phyloP scores from a whole-genome alignment of 352 stramenopile species.

The Sclerospora graminicola region DNA sequence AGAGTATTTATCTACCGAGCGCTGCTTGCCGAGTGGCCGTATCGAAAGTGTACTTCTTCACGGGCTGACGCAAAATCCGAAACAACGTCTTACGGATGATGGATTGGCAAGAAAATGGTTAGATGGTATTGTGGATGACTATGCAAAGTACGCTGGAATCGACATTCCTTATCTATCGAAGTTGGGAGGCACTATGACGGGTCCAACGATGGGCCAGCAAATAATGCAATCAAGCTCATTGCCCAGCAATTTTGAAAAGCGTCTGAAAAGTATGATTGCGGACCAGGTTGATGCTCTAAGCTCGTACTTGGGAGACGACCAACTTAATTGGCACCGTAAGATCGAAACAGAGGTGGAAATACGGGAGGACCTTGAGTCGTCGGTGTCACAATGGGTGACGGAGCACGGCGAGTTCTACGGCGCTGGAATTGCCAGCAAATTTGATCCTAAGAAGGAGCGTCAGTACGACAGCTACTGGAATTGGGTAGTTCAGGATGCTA shows the following conservation, averaged over 20 bases:
- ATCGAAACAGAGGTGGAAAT: constrained; percentile 39
- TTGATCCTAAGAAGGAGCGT: constrained; percentile 62
- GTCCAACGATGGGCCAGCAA: constrained; percentile 21
- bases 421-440: constrained; percentile 41
- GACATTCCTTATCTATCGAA: constrained; percentile 47
- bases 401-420: constrained; percentile 56
- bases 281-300: constrained; percentile 43
- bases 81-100: constrained; percentile 56
- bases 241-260: constrained; percentile 39
- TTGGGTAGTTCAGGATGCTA: constrained; percentile 59
- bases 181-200: constrained; percentile 24
- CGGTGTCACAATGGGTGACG: constrained; percentile 33
- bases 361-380: constrained; percentile 44
- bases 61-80: constrained; percentile 52
- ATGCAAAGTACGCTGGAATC: constrained; percentile 46
- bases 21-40: constrained; percentile 54
- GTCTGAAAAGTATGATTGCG: constrained; percentile 44
- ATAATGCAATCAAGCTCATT: constrained; percentile 21
- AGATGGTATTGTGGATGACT: constrained; percentile 66
- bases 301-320: constrained; percentile 38
- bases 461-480: constrained; percentile 80
- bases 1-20: constrained; percentile 56
- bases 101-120: constrained; percentile 68
- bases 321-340: constrained; percentile 39
- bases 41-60: constrained; percentile 78